Evolutionary conservation across 2,329 filamentous ascomycete genomes (phyloP), one percentile per base, ranked within the genome.

Genomic region (Trichoderma sp.): DNA sequence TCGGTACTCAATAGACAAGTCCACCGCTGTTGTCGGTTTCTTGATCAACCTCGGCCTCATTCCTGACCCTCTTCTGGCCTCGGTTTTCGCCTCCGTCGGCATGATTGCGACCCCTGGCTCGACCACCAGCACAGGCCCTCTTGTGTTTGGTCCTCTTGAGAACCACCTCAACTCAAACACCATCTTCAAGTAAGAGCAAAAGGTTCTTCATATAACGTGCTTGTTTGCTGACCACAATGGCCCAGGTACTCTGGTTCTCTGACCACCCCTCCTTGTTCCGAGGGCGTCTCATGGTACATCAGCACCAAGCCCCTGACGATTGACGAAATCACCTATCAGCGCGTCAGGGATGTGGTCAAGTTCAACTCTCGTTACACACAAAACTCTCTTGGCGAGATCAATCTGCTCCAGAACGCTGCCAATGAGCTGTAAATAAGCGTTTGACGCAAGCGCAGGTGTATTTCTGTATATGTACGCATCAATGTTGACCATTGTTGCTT

Each of bases 191-290:
- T 79, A 66, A 76, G 78, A 9, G 2, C 17, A 13, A 12, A 1
- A 2, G 11, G 5, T 13, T 15, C 3, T 2, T 58, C 28, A 17
- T 3, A 17, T 30, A 11, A 11, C 1, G 12, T 13, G 17, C 15
- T 43, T 58, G 15, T 57, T 34, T 4, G n/a, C 32, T 59, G 12
- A 63, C 8, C 4, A 4, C 30, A 6, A 20, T 61, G 5, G n/a
- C 17, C 12, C n/a, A 72, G 64, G 5, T 91, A 91, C 81, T 78
- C 79, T 13, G 89, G 89, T 23, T 89, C 87, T 20, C 82, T 91
- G 61, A 91, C 89, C 53, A 90, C 88, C 0, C 89, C 89, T 23
- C 89, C 89, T 4, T 91, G 89, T 80, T 82, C 82, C 17, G 88
- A 90, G 78, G 85, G 85, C 30, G 81, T 91, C 26, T 81, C 79